Percentiles rank a stretch among this genome's conserved stretches.
Conservation (phyloP, 495 filamentous ascomycete genomes). For the Aspergillus nidulans region DNA sequence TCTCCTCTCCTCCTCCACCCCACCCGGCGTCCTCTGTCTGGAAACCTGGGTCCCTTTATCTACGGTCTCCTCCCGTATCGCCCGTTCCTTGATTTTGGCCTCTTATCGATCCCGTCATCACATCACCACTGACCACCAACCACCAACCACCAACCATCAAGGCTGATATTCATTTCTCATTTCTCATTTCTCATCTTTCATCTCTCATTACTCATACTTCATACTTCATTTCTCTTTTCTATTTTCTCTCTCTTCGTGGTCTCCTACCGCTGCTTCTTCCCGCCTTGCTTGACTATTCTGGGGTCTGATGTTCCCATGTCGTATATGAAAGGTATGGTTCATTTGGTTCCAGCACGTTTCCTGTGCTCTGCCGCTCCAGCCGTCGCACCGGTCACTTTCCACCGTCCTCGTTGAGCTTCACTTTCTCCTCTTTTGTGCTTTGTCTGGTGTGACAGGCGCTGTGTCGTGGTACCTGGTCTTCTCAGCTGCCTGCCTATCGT, state of each 20-base stretch:
- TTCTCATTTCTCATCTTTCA: not conserved
- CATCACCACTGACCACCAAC: no score
- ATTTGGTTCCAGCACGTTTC: not conserved
- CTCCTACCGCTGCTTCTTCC: not conserved
- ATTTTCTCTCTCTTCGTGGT: not conserved
- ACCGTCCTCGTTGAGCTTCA: not conserved
- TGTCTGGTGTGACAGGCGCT: slow-evolving; percentile 17
- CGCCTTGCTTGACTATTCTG: not conserved
- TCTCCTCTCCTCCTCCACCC: not conserved
- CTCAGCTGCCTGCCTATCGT: slow-evolving; percentile 17
- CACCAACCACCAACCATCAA: no score
- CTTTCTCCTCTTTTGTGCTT: not conserved
- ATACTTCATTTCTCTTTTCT: not conserved
- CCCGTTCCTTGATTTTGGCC: not conserved
- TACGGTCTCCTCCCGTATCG: not conserved
- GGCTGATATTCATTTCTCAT: not conserved
- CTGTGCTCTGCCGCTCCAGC: slow-evolving; percentile 15
- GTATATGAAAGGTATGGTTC: slow-evolving; percentile 18
- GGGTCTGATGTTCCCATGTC: slow-evolving; percentile 26
- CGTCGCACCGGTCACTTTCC: slow-evolving; percentile 6
- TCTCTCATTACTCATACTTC: not conserved
- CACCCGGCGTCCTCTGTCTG: not conserved
- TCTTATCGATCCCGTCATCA: slow-evolving; percentile 4
- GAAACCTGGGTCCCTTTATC: not conserved
- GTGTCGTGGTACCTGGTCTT: slow-evolving; percentile 20